These are phyloP conservation scores for Nakazawaea siamensis DNA, from an alignment of 805 yeast genomes.

Conservation along the genomic window DNA sequence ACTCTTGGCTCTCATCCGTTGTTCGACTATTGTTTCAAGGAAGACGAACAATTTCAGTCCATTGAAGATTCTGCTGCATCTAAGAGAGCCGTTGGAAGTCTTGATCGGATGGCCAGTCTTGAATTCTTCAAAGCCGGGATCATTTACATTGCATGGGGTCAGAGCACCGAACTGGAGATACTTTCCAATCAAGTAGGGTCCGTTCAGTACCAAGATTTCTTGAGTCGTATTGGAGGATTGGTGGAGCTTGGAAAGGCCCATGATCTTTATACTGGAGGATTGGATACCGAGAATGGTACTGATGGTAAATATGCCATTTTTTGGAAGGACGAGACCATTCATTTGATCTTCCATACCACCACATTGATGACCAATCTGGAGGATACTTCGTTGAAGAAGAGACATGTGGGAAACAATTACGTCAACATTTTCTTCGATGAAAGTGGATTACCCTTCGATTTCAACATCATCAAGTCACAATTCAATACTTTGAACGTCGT, in stretches of 20 bases:
- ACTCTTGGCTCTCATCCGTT: background rate
- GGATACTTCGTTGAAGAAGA: constrained; percentile 47
- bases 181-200: constrained; percentile 62
- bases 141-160: constrained; percentile 65
- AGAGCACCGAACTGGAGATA: constrained; percentile 54
- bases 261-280: constrained; percentile 63
- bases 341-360: constrained; percentile 69
- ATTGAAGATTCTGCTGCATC: background rate
- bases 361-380: constrained; percentile 71
- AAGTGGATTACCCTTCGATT: constrained; percentile 56
- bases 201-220: constrained; percentile 46
- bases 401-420: constrained; percentile 82
- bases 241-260: constrained; percentile 48
- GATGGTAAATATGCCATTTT: constrained; percentile 74
- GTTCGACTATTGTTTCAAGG: background rate
- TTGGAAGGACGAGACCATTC: constrained; percentile 66
- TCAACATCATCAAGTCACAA: constrained; percentile 66
- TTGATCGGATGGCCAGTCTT: constrained; percentile 73
- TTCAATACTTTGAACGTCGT: constrained; percentile 80
- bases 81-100: constrained; percentile 44
- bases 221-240: constrained; percentile 50
- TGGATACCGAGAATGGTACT: constrained; percentile 57
- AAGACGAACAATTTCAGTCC: background rate
- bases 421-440: constrained; percentile 81
- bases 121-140: constrained; percentile 76